Evolutionary conservation across 495 filamentous ascomycete genomes (phyloP).

Genomic region (Chaetomium cochliodes): DNA sequence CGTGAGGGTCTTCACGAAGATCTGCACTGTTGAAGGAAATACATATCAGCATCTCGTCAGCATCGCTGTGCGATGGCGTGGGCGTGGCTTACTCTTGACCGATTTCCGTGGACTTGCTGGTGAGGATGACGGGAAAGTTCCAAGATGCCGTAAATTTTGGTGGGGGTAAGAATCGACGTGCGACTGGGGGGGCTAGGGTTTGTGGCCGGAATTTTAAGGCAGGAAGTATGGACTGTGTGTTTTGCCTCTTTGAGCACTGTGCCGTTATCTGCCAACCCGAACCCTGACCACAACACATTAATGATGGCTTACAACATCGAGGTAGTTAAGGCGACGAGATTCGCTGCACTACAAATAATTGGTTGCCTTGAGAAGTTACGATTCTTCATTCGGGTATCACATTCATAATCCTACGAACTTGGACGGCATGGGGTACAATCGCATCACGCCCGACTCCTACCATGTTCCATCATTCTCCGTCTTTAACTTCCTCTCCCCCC

Average conservation of each 20-base stretch:
- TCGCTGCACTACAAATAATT: not conserved
- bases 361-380: not conserved
- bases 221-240: not conserved
- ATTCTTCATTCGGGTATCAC: not conserved
- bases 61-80: not conserved
- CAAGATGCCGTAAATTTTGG: conserved; percentile 32
- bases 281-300: conserved; percentile 7
- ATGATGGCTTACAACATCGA: not conserved
- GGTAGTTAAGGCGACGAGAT: not conserved
- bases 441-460: not conserved
- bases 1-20: conserved; percentile 96
- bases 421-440: not conserved
- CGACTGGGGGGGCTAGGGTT: conserved; percentile 24
- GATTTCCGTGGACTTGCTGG: conserved; percentile 36
- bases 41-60: conserved; percentile 40
- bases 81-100: conserved; percentile 42
- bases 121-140: conserved; percentile 36
- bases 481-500: conserved; percentile 3
- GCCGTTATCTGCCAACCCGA: not conserved
- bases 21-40: conserved; percentile 40
- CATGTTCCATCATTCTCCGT: not conserved
- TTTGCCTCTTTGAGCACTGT: not conserved
- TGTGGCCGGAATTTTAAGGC: conserved; percentile 19
- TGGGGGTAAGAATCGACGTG: conserved; percentile 36
- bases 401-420: not conserved